Conservation (phyloP, 352 stramenopile genomes). For the Thalassiosira livingstoniorum region DNA sequence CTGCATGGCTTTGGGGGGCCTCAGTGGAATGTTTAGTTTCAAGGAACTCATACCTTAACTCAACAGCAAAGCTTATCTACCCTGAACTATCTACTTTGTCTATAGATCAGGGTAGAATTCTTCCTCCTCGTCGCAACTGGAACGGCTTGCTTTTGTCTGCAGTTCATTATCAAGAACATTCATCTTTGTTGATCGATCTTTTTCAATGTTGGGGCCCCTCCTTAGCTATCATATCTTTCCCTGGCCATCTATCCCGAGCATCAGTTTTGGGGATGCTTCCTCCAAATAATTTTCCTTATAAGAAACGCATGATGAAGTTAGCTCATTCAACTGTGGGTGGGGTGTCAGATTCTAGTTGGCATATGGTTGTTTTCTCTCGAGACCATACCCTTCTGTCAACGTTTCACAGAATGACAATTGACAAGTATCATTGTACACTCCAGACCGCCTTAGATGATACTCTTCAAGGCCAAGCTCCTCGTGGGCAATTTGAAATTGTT, state of each 20-base stretch:
- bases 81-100: too few species aligned
- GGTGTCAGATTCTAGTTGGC: not conserved
- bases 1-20: not conserved
- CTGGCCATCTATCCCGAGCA: not conserved
- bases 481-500: too few species aligned
- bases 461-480: too few species aligned
- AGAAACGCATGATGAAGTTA: not conserved
- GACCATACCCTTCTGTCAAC: not conserved
- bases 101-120: too few species aligned
- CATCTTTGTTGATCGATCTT: not conserved
- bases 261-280: not conserved
- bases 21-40: not conserved
- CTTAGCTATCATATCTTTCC: not conserved
- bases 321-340: conserved; percentile 6
- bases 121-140: conserved; percentile 1
- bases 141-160: conserved; percentile 1
- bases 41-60: too few species aligned
- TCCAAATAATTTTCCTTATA: not conserved
- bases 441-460: conserved; percentile 25
- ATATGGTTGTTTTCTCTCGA: not conserved
- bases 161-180: not conserved
- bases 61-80: too few species aligned
- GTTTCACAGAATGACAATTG: conserved; percentile 4
- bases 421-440: conserved; percentile 8
- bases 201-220: not conserved